Conservation (phyloP, 108 stramenopile species). For the Bacterosira constricta region DNA sequence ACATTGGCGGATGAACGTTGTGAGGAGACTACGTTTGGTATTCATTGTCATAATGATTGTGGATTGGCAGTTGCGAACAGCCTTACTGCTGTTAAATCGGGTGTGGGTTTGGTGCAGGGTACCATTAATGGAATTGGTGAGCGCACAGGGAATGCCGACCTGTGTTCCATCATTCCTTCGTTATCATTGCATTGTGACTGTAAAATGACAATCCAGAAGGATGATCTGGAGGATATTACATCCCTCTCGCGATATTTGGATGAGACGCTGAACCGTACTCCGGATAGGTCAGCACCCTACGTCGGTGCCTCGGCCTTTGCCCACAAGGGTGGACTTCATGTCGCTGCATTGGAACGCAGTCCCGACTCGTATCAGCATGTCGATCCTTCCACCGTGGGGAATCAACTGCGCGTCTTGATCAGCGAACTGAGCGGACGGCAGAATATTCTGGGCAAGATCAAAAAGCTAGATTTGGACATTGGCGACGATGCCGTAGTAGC, state of each 20-base stretch:
- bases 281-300: conserved; percentile 70
- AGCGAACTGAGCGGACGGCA: conserved; percentile 88
- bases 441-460: conserved; percentile 90
- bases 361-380: conserved; percentile 89
- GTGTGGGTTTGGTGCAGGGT: conserved; percentile 89
- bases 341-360: conserved; percentile 87
- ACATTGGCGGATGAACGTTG: conserved; percentile 33
- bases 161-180: conserved; percentile 85
- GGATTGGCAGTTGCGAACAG: conserved; percentile 94
- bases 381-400: conserved; percentile 87
- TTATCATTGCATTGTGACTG: conserved; percentile 77
- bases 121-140: conserved; percentile 94
- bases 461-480: conserved; percentile 62
- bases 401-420: conserved; percentile 82
- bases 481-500: conserved; percentile 46
- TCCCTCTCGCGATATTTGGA: conserved; percentile 87
- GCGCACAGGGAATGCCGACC: conserved; percentile 94
- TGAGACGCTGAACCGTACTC: conserved; percentile 86
- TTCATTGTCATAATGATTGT: conserved; percentile 95
- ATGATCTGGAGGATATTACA: conserved; percentile 73
- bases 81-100: conserved; percentile 72
- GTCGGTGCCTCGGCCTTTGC: conserved; percentile 94
- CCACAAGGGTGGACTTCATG: conserved; percentile 95
- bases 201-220: conserved; percentile 55
- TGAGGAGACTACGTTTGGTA: conserved; percentile 64